phyloP scores from a whole-genome alignment of 305 asterid genomes.

The Ajuga reptans region DNA sequence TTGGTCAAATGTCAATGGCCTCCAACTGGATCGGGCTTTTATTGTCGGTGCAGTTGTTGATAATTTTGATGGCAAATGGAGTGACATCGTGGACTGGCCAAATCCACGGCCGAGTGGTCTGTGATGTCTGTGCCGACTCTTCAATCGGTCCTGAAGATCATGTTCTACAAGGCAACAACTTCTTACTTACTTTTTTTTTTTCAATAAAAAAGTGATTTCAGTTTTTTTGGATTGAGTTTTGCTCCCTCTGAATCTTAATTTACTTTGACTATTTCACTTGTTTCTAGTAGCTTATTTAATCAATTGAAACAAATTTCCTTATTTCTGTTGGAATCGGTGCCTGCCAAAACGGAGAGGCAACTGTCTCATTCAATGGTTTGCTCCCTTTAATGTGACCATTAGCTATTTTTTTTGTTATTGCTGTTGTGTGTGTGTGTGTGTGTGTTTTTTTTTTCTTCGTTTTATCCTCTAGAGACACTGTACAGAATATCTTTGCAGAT shows the following conservation, averaged over 20 bases:
- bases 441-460: background rate
- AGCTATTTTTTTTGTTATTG: background rate
- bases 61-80: conserved; percentile 21
- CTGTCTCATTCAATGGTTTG: background rate
- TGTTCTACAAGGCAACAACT: conserved; percentile 45
- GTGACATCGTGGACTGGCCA: conserved; percentile 76
- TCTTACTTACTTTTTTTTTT: background rate
- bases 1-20: conserved; percentile 28
- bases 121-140: conserved; percentile 92
- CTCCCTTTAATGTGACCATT: background rate
- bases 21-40: conserved; percentile 24
- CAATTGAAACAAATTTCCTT: background rate
- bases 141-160: conserved; percentile 83
- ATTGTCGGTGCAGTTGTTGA: background rate
- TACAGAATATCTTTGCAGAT: background rate
- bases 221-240: background rate
- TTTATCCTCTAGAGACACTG: background rate
- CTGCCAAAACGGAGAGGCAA: background rate
- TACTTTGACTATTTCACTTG: background rate
- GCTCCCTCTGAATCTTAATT: background rate
- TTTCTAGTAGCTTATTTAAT: background rate
- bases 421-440: too few species aligned
- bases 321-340: background rate
- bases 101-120: conserved; percentile 74
- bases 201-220: background rate